A percentile compares a stretch with the other conserved stretches of the same genome.
These are phyloP conservation scores for Starmera pachycereana DNA, from an alignment of 805 yeast species.

Conservation along the genomic window DNA sequence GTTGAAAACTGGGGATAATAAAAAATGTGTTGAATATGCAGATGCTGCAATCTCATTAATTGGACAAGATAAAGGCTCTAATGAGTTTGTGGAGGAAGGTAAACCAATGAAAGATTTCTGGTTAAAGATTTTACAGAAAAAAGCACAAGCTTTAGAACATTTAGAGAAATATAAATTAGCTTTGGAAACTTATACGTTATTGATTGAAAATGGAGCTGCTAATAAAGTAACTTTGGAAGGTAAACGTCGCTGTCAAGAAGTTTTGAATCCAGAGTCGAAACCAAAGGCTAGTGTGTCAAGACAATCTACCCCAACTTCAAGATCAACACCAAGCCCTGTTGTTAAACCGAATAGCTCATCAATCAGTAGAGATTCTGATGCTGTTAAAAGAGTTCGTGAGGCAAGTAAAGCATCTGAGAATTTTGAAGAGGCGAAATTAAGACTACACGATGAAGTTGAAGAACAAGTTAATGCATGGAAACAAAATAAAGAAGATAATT, in stretches of 20 bases:
- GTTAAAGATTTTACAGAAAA: constrained; percentile 55
- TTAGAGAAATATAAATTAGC: constrained; percentile 63
- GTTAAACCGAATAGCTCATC: constrained; percentile 12
- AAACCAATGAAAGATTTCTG: constrained; percentile 60
- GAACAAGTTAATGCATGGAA: constrained; percentile 52
- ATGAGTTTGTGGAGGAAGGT: constrained; percentile 34
- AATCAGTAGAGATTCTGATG: constrained; percentile 22
- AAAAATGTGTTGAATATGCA: constrained; percentile 20
- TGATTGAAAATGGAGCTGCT: constrained; percentile 60
- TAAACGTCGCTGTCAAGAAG: constrained; percentile 63
- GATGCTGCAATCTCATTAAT: constrained; percentile 21
- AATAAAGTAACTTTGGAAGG: constrained; percentile 65
- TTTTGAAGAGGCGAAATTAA: constrained; percentile 47
- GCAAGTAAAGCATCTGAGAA: constrained; percentile 34
- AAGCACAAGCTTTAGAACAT: constrained; percentile 81
- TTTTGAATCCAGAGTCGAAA: constrained; percentile 44
- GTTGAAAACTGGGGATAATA: constrained; percentile 62
- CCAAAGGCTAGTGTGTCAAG: constrained; percentile 13
- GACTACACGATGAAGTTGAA: constrained; percentile 54
- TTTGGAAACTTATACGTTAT: constrained; percentile 43
- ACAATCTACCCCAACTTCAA: constrained; percentile 6
- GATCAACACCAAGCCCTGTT: constrained; percentile 6
- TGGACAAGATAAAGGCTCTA: constrained; percentile 26
- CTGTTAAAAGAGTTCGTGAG: constrained; percentile 40
- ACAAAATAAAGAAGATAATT: constrained; percentile 65